Percentiles rank a stretch among this genome's conserved stretches.
Conservation (phyloP, 768 basidiomycete species). For the Agaricus sinodeliciosus region DNA sequence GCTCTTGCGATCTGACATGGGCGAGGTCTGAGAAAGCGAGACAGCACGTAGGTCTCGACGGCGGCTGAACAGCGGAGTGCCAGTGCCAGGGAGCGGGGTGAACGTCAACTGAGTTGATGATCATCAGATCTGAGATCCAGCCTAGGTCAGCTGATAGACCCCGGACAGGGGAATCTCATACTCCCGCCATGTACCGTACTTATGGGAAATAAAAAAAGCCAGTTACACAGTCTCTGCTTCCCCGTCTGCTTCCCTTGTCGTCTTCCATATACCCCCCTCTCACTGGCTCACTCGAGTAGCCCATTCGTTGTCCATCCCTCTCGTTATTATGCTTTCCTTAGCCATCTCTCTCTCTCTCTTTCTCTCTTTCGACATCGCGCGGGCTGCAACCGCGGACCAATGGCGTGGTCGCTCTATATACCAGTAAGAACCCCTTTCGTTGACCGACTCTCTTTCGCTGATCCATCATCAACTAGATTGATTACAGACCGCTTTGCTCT, state of each 20-base stretch:
- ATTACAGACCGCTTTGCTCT: conserved; percentile 77
- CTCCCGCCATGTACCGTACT: too few relatives aligned
- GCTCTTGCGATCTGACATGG: conserved; percentile 13
- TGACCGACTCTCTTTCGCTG: neutral
- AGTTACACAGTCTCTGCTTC: too few relatives aligned
- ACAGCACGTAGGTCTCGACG: neutral
- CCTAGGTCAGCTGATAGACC: too few relatives aligned
- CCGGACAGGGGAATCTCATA: too few relatives aligned
- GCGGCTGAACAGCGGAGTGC: too few relatives aligned
- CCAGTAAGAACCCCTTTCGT: conserved; percentile 39
- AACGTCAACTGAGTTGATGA: too few relatives aligned
- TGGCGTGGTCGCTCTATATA: conserved; percentile 79
- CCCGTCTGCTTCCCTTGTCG: neutral
- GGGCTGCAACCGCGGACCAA: conserved; percentile 61
- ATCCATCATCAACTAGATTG: conserved; percentile 31
- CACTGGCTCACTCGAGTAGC: conserved; percentile 5
- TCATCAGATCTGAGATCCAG: too few relatives aligned
- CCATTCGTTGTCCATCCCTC: conserved; percentile 17
- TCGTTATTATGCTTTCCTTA: conserved; percentile 17
- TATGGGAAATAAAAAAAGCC: too few relatives aligned
- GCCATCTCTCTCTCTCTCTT: conserved; percentile 14
- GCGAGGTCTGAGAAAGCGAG: neutral
- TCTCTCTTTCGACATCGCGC: conserved; percentile 21
- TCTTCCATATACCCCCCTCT: conserved; percentile 1
- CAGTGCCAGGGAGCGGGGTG: too few relatives aligned